Conservation (phyloP, 192 early-diverging fungal genomes). For the Gonapodya prolifera region DNA sequence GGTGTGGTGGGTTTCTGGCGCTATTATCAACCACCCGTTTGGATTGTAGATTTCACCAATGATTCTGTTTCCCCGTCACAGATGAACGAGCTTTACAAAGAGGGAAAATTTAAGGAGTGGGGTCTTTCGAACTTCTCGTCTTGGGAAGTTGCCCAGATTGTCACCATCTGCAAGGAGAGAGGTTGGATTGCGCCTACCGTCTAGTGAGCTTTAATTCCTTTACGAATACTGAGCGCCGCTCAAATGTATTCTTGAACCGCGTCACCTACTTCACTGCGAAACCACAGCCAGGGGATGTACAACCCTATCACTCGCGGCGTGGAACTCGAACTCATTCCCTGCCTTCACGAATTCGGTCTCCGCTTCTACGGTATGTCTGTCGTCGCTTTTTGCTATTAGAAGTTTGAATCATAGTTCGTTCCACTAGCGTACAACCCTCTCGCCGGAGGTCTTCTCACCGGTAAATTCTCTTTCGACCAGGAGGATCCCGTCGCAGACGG, state of each 20-base stretch:
- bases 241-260: not conserved
- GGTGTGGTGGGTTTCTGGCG: not conserved
- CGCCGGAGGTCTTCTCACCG: conserved; percentile 31
- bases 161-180: not conserved
- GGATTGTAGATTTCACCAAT: too few relatives aligned
- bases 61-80: not conserved
- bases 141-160: not conserved
- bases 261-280: not conserved
- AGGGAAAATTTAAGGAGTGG: not conserved
- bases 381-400: too few relatives aligned
- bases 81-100: conserved; percentile 5
- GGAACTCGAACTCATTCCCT: conserved; percentile 45
- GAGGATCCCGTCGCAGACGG: conserved; percentile 11
- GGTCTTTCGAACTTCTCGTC: not conserved
- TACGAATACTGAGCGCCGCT: not conserved
- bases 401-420: not conserved
- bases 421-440: conserved; percentile 39
- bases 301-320: conserved; percentile 28
- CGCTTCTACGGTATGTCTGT: conserved; percentile 31
- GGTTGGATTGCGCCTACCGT: not conserved
- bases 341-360: conserved; percentile 38
- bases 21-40: too few relatives aligned
- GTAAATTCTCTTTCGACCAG: conserved; percentile 9
- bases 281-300: conserved; percentile 16
- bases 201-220: not conserved